Percentiles rank a stretch among this genome's conserved stretches.
phyloP scores from a whole-genome alignment of 805 yeast genomes.

The Wickerhamomyces pijperi region DNA sequence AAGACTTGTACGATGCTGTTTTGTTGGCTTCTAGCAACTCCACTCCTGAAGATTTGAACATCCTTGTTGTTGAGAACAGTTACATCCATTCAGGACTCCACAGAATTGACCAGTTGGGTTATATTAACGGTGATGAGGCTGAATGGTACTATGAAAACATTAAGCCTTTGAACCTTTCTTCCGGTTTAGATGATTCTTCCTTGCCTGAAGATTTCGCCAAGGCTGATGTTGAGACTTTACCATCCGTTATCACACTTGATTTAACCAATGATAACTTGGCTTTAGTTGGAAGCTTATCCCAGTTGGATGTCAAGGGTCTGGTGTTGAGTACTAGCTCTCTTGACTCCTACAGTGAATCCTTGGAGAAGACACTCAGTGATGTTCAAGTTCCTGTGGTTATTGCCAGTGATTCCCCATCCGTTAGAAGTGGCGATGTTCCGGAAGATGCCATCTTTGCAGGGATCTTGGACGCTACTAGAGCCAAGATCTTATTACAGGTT shows the following conservation, averaged over 20 bases:
- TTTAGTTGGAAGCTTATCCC: slow-evolving; percentile 22
- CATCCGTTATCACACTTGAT: slow-evolving; percentile 30
- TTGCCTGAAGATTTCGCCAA: slow-evolving; percentile 19
- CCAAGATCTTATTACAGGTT: slow-evolving; percentile 36
- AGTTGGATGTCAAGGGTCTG: slow-evolving; percentile 29
- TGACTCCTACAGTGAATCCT: slow-evolving; percentile 32
- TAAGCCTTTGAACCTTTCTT: neutral
- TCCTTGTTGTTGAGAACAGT: slow-evolving; percentile 35
- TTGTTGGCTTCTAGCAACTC: slow-evolving; percentile 28
- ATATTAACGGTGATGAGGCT: slow-evolving; percentile 32
- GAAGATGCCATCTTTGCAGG: slow-evolving; percentile 34
- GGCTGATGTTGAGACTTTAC: slow-evolving; percentile 6
- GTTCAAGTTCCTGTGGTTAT: slow-evolving; percentile 31
- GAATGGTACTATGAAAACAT: slow-evolving; percentile 22
- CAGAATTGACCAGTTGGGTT: slow-evolving; percentile 39
- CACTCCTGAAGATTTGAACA: slow-evolving; percentile 29
- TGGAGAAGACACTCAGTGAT: slow-evolving; percentile 16
- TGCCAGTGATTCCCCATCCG: slow-evolving; percentile 21
- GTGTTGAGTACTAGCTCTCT: slow-evolving; percentile 38
- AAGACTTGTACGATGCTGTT: slow-evolving; percentile 40
- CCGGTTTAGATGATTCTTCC: slow-evolving; percentile 1
- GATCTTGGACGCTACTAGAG: slow-evolving; percentile 39
- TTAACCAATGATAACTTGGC: slow-evolving; percentile 32
- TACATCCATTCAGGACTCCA: slow-evolving; percentile 36
- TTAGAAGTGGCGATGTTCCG: slow-evolving; percentile 5